A percentile compares a stretch with the other conserved stretches of the same genome.
These are phyloP conservation scores for Hyaloperonospora brassicae DNA, from an alignment of 352 stramenopile species.

Conservation along the genomic window DNA sequence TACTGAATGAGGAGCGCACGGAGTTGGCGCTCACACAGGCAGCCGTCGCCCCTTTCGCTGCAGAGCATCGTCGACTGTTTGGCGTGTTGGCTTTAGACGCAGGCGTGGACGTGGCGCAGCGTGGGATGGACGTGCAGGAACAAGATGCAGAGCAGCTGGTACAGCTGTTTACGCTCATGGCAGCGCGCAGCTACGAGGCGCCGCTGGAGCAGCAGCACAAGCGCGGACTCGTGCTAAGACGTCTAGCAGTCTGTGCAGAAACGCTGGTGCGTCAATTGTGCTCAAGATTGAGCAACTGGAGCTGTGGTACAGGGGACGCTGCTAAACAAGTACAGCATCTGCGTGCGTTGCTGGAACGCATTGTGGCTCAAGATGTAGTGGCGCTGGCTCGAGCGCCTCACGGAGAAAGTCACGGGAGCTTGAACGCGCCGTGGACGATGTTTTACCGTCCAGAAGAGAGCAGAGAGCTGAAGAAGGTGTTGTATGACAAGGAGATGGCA, in stretches of 20 bases:
- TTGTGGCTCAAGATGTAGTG: constrained; percentile 34
- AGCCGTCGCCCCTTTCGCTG: constrained; percentile 3
- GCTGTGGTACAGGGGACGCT: constrained; percentile 15
- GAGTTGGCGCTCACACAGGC: constrained; percentile 41
- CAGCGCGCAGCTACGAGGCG: constrained; percentile 36
- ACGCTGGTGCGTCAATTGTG: constrained; percentile 13
- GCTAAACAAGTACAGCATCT: constrained; percentile 31
- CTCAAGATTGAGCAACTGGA: constrained; percentile 26
- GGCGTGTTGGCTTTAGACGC: constrained; percentile 39
- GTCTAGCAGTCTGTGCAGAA: constrained; percentile 19
- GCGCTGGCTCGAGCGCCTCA: constrained; percentile 7
- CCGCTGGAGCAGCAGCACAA: constrained; percentile 27
- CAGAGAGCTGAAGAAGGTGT: constrained; percentile 22
- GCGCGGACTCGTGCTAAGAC: constrained; percentile 29
- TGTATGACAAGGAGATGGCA: constrained; percentile 39
- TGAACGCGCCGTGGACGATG: constrained; percentile 35
- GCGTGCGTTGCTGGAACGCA: constrained; percentile 32
- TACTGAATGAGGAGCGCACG: constrained; percentile 50
- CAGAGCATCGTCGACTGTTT: constrained; percentile 21
- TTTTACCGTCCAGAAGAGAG: constrained; percentile 45
- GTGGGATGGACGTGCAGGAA: constrained; percentile 3
- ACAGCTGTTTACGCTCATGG: constrained; percentile 30
- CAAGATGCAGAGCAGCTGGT: constrained; percentile 19
- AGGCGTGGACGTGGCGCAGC: constrained; percentile 5
- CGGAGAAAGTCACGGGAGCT: not conserved